Conservation (phyloP, 1,284 basidiomycete genomes). For the Megacollybia platyphylla region DNA sequence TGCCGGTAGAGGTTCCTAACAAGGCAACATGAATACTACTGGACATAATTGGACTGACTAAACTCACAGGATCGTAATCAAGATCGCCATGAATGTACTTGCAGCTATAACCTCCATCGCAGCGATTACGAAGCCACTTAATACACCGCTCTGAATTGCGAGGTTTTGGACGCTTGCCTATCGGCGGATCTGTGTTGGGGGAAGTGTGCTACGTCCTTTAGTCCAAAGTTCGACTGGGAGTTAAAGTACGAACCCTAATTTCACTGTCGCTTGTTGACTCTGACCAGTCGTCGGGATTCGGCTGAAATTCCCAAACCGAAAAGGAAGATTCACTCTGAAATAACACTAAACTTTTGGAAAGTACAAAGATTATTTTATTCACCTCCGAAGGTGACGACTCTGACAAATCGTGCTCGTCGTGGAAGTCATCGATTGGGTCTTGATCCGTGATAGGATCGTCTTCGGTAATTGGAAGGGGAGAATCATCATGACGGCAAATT, state of each 20-base stretch:
- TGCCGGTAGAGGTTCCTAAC: neutral
- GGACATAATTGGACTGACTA: neutral
- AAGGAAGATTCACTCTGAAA: neutral
- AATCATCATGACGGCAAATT: no score
- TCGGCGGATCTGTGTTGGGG: neutral
- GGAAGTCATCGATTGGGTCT: neutral
- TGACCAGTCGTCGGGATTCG: neutral
- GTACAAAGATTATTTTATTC: neutral
- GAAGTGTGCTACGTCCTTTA: neutral
- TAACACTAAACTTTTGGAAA: neutral
- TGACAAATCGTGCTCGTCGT: neutral
- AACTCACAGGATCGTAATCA: conserved; percentile 15
- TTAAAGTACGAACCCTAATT: neutral
- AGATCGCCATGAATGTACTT: conserved; percentile 17
- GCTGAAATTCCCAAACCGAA: neutral
- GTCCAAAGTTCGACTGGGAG: neutral
- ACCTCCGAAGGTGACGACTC: neutral
- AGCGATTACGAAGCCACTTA: conserved; percentile 5
- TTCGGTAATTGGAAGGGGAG: neutral
- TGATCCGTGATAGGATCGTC: neutral
- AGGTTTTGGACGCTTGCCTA: conserved; percentile 2
- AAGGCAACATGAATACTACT: neutral
- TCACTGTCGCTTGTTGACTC: neutral
- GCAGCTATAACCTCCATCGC: conserved; percentile 14
- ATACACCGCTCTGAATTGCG: conserved; percentile 11